Percentiles rank a stretch among this genome's conserved stretches.
Evolutionary conservation across 306 rosid genomes (phyloP).

Genomic region (Vigna unguiculata): DNA sequence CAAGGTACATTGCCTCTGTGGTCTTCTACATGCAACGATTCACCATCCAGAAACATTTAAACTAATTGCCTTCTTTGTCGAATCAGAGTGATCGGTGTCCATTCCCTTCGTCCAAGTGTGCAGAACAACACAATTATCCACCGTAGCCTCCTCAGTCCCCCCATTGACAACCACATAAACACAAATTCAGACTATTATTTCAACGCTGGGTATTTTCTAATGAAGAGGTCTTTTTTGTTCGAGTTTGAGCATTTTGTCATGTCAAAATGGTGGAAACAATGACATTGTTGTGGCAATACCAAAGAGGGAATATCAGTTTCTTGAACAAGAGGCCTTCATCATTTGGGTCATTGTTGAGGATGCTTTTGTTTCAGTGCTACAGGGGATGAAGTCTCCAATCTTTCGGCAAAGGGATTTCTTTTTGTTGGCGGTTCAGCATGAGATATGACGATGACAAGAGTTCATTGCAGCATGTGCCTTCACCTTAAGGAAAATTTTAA

Average conservation of each 20-base stretch:
- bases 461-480: background rate
- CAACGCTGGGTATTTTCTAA: conserved; percentile 54
- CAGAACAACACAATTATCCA: background rate
- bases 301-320: conserved; percentile 58
- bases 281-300: conserved; percentile 58
- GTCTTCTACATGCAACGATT: background rate
- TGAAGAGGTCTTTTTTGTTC: conserved; percentile 78
- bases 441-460: no score
- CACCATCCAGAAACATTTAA: background rate
- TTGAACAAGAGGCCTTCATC: conserved; percentile 81
- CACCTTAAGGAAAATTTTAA: background rate
- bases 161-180: background rate
- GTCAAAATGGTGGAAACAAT: conserved; percentile 71
- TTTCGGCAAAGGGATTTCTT: no score
- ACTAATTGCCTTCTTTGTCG: background rate
- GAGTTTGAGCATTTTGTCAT: conserved; percentile 72
- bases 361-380: no score
- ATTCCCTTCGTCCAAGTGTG: background rate
- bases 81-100: background rate
- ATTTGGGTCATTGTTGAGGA: conserved; percentile 47
- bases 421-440: no score
- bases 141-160: background rate
- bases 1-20: background rate
- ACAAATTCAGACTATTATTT: conserved; percentile 52
- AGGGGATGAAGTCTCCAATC: no score